phyloP scores from a whole-genome alignment of 2,329 filamentous ascomycete species.

The Tolypocladium endophyticum region DNA sequence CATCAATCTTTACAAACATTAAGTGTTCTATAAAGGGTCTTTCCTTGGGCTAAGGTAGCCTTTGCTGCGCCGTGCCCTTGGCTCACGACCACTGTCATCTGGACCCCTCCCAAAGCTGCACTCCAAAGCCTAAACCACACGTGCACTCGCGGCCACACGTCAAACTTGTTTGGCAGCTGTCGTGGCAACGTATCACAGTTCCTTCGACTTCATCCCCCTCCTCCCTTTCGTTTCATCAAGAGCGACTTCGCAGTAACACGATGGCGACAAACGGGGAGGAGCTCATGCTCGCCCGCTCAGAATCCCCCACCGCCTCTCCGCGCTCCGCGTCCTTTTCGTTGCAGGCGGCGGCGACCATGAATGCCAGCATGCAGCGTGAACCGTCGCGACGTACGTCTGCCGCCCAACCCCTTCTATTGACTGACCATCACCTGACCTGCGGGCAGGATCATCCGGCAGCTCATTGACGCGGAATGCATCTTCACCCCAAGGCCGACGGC shows the following conservation, averaged over 20 bases:
- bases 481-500: constrained; percentile 45
- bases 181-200: not conserved
- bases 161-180: not conserved
- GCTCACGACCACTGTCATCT: not conserved
- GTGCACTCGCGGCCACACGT: not conserved
- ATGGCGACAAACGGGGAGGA: constrained; percentile 21
- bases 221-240: not conserved
- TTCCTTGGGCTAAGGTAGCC: not conserved
- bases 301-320: constrained; percentile 50
- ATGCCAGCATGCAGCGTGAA: constrained; percentile 62
- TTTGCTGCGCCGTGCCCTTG: not conserved
- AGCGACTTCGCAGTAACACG: not conserved
- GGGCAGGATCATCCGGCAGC: constrained; percentile 39
- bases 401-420: constrained; percentile 4
- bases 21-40: not conserved
- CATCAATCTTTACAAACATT: not conserved
- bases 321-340: constrained; percentile 60
- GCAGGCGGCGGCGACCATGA: constrained; percentile 67
- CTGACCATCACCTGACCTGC: constrained; percentile 5
- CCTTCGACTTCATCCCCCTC: not conserved
- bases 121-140: not conserved
- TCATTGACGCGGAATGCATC: constrained; percentile 33
- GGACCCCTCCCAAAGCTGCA: not conserved
- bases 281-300: constrained; percentile 16
- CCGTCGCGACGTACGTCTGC: constrained; percentile 40